Percentiles rank a stretch among this genome's conserved stretches.
Evolutionary conservation across 305 asterid genomes (phyloP).

Genomic region (Solanum hybrid): DNA sequence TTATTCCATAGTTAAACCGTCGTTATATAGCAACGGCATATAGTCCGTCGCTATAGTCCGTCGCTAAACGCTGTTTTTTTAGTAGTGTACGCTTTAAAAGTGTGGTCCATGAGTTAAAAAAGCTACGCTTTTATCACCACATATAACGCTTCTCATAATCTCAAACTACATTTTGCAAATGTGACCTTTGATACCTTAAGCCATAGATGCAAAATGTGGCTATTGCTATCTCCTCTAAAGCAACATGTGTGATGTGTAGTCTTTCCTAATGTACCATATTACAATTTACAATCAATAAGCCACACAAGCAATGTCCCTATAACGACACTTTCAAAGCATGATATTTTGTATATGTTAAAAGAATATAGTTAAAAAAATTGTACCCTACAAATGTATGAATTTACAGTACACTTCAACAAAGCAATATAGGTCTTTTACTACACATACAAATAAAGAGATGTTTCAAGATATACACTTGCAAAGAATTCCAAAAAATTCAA

Average conservation of each 20-base stretch:
- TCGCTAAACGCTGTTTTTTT: no score
- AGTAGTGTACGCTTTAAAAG: not conserved
- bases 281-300: not conserved
- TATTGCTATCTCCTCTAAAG: not conserved
- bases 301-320: not conserved
- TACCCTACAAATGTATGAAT: not conserved
- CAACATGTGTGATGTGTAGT: not conserved
- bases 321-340: not conserved
- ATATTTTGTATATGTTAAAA: not conserved
- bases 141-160: not conserved
- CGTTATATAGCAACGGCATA: no score
- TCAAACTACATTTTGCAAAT: not conserved
- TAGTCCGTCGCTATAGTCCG: no score
- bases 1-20: no score
- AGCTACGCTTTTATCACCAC: not conserved
- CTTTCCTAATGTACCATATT: not conserved
- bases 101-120: not conserved
- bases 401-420: not conserved
- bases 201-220: not conserved
- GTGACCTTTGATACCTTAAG: not conserved
- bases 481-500: not conserved
- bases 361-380: not conserved
- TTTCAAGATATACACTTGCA: not conserved
- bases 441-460: not conserved
- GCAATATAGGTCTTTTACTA: not conserved